Base-by-base conservation (phyloP, 106 monocot species). In the Phalaenopsis equestris region DNA sequence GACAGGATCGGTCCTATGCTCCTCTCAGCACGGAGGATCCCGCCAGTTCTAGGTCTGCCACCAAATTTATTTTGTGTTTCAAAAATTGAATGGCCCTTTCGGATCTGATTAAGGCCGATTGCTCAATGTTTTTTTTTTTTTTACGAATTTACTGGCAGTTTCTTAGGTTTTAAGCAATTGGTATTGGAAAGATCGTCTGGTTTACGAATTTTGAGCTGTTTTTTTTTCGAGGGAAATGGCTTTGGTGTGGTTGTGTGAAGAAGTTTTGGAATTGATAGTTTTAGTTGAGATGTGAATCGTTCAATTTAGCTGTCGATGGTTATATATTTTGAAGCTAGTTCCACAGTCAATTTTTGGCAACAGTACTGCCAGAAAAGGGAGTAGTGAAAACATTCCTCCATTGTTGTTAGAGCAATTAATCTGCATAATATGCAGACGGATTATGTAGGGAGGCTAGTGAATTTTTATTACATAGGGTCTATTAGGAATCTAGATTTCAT, bases 11-110 rank as follows among this genome's bases (percentile, higher is more conserved):
- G 39, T 79, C 87, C 15, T 97, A 97, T 77, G 78, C 87, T 56
- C 92, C 90, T 18, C 91, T 96, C 79, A 97, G 92, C 84, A 97
- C 94, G 9, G 94, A 94, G 39, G 94, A 94, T 76, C 92, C 97
- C 67, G 87, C 87, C 55, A 86, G 58, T 75, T 97, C 90, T 9
- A 90, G 97, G 97, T 94, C 36, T 6, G 46, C 39, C 38, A 14
- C 39, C 11, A 70, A 70, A 70, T 38, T 15, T 39, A 15, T 37
- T 15, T 6, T 70, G 23, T 3, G 16, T 39, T 39, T 39, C 14
- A 23, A 70, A 3, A 39, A 70, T 70, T 70, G 70, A 70, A n/a
- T 36, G 70, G 0, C 39, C 14, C 70, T 39, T 39, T 70, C 39
- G 10, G 70, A 70, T 70, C 38, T 10, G 70, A 65, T 23, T n/a